phyloP scores from a whole-genome alignment of 2,329 filamentous ascomycete species.

The Aphanocladium album region DNA sequence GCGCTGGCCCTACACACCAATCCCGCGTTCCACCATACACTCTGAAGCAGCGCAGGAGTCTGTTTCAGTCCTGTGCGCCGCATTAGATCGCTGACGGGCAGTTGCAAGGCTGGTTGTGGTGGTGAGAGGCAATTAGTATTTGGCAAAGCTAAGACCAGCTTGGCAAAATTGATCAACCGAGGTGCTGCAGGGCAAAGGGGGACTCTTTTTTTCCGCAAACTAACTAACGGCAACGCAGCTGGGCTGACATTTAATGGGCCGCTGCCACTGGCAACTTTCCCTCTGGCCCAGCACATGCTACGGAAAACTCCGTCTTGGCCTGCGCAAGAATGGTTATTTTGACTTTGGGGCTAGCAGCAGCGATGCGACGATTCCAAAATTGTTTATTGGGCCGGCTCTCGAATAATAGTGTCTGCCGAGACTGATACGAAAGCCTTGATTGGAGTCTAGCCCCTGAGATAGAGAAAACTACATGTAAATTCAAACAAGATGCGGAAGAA shows the following conservation, averaged over 20 bases:
- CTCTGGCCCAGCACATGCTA: background rate
- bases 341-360: background rate
- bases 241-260: background rate
- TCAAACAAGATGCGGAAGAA: background rate
- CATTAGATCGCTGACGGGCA: background rate
- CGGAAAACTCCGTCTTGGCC: background rate
- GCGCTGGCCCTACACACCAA: background rate
- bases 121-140: background rate
- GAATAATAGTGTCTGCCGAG: background rate
- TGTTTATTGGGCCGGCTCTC: background rate
- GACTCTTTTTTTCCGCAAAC: background rate
- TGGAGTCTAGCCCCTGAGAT: background rate
- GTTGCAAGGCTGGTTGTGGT: background rate
- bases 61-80: background rate
- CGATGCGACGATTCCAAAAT: background rate
- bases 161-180: background rate
- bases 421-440: background rate
- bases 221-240: background rate
- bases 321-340: background rate
- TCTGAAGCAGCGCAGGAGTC: background rate
- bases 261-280: background rate
- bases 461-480: background rate
- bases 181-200: background rate
- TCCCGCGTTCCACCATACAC: background rate
- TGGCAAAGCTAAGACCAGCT: background rate